Percentiles rank a stretch among this genome's conserved stretches.
Conservation (phyloP, 2,329 filamentous ascomycete species). For the Xylariaceae sp. region DNA sequence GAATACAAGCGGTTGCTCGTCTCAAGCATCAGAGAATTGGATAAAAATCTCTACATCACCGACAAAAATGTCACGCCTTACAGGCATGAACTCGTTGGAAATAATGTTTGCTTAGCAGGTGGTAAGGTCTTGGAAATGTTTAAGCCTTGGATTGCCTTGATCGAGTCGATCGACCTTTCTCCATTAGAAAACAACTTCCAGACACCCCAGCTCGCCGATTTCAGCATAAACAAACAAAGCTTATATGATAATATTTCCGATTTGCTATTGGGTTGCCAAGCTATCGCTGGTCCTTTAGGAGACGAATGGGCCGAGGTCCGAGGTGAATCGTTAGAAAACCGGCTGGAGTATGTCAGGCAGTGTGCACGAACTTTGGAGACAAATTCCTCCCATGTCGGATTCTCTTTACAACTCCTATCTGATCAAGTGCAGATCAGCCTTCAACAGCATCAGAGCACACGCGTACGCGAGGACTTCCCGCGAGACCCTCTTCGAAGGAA, state of each 20-base stretch:
- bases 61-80: slow-evolving; percentile 83
- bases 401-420: slow-evolving; percentile 84
- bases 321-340: slow-evolving; percentile 85
- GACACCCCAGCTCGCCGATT: slow-evolving; percentile 85
- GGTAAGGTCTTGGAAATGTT: slow-evolving; percentile 86
- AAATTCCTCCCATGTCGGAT: slow-evolving; percentile 84
- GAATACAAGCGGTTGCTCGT: slow-evolving; percentile 84
- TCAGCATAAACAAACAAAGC: slow-evolving; percentile 88
- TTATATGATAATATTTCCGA: slow-evolving; percentile 94
- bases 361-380: slow-evolving; percentile 83
- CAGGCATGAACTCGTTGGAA: slow-evolving; percentile 79
- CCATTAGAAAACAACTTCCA: slow-evolving; percentile 78
- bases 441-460: slow-evolving; percentile 54
- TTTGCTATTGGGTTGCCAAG: slow-evolving; percentile 84
- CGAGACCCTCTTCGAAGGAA: slow-evolving; percentile 62
- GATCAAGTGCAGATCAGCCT: slow-evolving; percentile 73
- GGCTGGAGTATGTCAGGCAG: slow-evolving; percentile 78
- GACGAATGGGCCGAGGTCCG: slow-evolving; percentile 97
- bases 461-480: slow-evolving; percentile 52
- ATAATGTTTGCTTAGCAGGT: slow-evolving; percentile 79
- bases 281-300: slow-evolving; percentile 85
- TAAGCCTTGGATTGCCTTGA: slow-evolving; percentile 84
- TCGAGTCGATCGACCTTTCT: slow-evolving; percentile 91
- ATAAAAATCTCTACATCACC: slow-evolving; percentile 77
- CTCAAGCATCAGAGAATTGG: slow-evolving; percentile 84